Base-by-base conservation (phyloP, 345 rosid species). In the Syzygium aqueum region DNA sequence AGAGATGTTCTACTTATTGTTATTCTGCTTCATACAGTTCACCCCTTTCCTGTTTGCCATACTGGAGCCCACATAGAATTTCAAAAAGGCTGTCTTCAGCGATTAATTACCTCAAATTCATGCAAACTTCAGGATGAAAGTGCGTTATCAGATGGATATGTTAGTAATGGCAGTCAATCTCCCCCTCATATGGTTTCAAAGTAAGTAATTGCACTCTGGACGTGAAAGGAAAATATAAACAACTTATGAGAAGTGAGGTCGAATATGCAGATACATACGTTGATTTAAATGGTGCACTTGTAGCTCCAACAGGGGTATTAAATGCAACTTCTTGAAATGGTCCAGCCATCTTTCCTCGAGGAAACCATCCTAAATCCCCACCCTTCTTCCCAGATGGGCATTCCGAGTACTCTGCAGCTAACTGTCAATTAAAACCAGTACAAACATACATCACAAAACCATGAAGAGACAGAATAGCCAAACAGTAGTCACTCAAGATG, bases 351-450 rank as follows among this genome's bases (percentile, higher is more conserved):
- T 97, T 97, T 46, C 99, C 99, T 6, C 99, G 91, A 7, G 99
- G 99, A 88, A 97, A 97, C 99, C 99, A 97, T 91, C 99, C 99
- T 89, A 97, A 94, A 90, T 97, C 99, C 37, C 99, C 99, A 16
- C 99, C 99, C 90, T 97, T 97, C 92, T 97, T 97, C 82, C 98
- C 99, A 17, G 99, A 97, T 40, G 99, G 98, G 65, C 98, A 97
- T 87, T 97, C 99, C 1, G 99, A 97, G 88, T 94, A 97, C 89
- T 97, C 98, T 85, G 97, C 97, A 85, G 99, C 99, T 88, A 95
- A 52, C 99, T 95, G 93, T 85, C 67, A 40, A 86, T 37, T 77
- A 33, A 67, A 33, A 73, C 25, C 6, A 73, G 21, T 49, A 73
- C 25, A 33, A 73, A 84, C 85, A 21, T 84, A 84, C 5, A 27